A percentile compares a stretch with the other conserved stretches of the same genome.
phyloP scores from a whole-genome alignment of 768 basidiomycete genomes.

The Kondoa malvinella region DNA sequence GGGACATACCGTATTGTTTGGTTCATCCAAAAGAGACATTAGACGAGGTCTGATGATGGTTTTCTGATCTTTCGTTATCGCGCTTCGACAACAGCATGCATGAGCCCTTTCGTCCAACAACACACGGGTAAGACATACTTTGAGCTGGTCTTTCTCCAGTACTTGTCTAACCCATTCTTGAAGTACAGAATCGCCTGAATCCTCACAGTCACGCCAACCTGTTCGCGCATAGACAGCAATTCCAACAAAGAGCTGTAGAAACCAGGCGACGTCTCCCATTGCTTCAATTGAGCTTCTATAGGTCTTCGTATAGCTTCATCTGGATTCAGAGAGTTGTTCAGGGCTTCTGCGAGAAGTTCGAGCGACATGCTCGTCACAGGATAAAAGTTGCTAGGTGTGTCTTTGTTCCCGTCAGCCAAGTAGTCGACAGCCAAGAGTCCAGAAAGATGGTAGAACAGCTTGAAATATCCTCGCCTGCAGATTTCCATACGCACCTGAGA shows the following conservation, averaged over 20 bases:
- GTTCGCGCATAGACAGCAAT: slow-evolving; percentile 13
- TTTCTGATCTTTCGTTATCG: slow-evolving; percentile 53
- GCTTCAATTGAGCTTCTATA: slow-evolving; percentile 9
- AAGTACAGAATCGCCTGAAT: slow-evolving; percentile 74
- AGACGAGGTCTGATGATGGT: slow-evolving; percentile 48
- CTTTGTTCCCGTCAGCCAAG: background rate
- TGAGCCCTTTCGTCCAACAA: background rate
- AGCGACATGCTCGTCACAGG: background rate
- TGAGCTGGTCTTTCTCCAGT: slow-evolving; percentile 49
- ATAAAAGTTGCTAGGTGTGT: background rate
- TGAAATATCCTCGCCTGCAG: slow-evolving; percentile 10
- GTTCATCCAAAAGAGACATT: slow-evolving; percentile 53
- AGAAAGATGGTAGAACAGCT: background rate
- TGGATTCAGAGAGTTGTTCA: background rate
- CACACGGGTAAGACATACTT: slow-evolving; percentile 13
- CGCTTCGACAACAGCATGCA: slow-evolving; percentile 33
- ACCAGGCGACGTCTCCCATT: slow-evolving; percentile 18
- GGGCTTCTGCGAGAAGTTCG: background rate
- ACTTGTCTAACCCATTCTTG: slow-evolving; percentile 56
- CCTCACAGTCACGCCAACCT: slow-evolving; percentile 39
- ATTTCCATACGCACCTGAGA: slow-evolving; percentile 43
- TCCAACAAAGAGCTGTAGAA: slow-evolving; percentile 19
- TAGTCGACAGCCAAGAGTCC: too few species aligned
- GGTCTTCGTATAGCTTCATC: background rate
- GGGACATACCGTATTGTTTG: slow-evolving; percentile 49